phyloP scores from a whole-genome alignment of 225 moss, liverwort and hornwort species.

The Marchantia polymorpha region DNA sequence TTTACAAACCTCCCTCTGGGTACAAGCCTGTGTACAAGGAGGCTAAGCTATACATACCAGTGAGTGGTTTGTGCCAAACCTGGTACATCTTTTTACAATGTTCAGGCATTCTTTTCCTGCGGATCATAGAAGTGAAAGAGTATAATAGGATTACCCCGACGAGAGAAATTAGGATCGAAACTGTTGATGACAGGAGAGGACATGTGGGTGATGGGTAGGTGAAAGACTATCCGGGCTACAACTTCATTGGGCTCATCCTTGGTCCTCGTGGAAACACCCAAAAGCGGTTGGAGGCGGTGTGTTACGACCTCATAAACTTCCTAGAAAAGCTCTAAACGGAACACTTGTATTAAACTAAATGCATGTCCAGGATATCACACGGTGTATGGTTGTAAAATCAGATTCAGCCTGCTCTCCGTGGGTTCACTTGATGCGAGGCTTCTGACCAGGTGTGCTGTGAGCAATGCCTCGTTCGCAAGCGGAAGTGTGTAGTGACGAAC shows the following conservation, averaged over 20 bases:
- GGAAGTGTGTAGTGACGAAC: neutral
- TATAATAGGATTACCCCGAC: no score
- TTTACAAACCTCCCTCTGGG: slow-evolving; percentile 77
- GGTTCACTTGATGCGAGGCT: neutral
- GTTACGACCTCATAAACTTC: slow-evolving; percentile 5
- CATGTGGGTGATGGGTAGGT: slow-evolving; percentile 36
- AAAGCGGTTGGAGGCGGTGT: slow-evolving; percentile 83
- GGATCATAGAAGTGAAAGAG: neutral
- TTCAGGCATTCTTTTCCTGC: neutral
- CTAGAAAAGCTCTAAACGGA: neutral
- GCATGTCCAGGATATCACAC: neutral
- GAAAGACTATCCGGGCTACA: slow-evolving; percentile 76
- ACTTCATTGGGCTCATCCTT: slow-evolving; percentile 86
- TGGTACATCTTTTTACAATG: neutral
- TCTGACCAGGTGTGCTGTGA: neutral
- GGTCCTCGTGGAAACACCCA: slow-evolving; percentile 85
- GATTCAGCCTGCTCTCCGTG: neutral
- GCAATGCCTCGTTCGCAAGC: neutral
- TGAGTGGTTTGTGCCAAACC: slow-evolving; percentile 31
- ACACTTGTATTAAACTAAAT: neutral
- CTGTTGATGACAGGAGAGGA: no score
- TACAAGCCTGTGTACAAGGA: slow-evolving; percentile 82
- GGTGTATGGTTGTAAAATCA: neutral
- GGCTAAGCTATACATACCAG: slow-evolving; percentile 79
- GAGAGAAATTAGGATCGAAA: no score